Conservation (phyloP, 2,329 filamentous ascomycete species). For the Xylariaceae sp. region DNA sequence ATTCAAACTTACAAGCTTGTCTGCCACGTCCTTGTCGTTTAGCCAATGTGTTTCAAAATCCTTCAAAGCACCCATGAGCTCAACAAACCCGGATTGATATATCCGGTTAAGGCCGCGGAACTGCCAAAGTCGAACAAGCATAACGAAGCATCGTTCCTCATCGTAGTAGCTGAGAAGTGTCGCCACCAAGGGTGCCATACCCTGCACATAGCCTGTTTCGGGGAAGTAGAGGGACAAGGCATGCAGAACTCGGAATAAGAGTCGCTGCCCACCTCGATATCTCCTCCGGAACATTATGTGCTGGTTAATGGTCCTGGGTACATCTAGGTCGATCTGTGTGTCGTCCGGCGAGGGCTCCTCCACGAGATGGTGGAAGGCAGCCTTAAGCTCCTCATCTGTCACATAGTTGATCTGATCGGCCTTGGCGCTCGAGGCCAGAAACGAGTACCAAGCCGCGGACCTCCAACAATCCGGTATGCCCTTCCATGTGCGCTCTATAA, state of each 20-base stretch:
- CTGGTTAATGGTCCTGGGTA: conserved; percentile 90
- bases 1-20: conserved; percentile 72
- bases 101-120: conserved; percentile 84
- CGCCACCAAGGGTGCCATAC: conserved; percentile 92
- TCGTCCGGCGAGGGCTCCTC: conserved; percentile 82
- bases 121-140: conserved; percentile 95
- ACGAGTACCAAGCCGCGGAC: conserved; percentile 91
- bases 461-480: conserved; percentile 97
- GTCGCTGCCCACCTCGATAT: conserved; percentile 89
- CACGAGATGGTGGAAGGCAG: conserved; percentile 76
- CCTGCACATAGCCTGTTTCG: conserved; percentile 93
- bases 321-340: conserved; percentile 95
- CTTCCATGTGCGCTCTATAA: conserved; percentile 95
- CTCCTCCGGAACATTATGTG: conserved; percentile 97
- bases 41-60: conserved; percentile 91
- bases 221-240: conserved; percentile 90
- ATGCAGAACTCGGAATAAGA: conserved; percentile 92
- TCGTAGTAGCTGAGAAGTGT: conserved; percentile 97
- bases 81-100: conserved; percentile 83
- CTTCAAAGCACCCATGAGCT: conserved; percentile 82
- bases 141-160: conserved; percentile 91
- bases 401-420: conserved; percentile 63
- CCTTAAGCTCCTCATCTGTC: conserved; percentile 74
- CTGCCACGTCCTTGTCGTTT: conserved; percentile 75
- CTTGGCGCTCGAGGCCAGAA: conserved; percentile 79